These are phyloP conservation scores for Cyclotella baltica DNA, from an alignment of 108 stramenopile species.

Conservation along the genomic window DNA sequence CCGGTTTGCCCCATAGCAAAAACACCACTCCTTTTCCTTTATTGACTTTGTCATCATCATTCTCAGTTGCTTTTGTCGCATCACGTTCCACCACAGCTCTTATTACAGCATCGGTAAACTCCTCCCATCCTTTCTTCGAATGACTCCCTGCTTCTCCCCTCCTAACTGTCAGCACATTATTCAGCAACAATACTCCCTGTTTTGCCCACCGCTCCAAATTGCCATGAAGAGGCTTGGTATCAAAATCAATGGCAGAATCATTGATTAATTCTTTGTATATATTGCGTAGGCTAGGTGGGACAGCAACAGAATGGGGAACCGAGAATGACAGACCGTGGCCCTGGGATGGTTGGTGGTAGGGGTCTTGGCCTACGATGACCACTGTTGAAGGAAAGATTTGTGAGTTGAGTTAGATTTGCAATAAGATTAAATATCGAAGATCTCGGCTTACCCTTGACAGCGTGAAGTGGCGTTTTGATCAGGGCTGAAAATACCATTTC, in stretches of 20 bases:
- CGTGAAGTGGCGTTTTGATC: conserved; percentile 83
- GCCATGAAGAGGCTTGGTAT: conserved; percentile 66
- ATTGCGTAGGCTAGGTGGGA: conserved; percentile 94
- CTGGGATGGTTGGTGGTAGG: conserved; percentile 85
- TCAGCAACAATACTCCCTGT: conserved; percentile 97
- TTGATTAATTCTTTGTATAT: conserved; percentile 89
- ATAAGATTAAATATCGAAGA: not conserved
- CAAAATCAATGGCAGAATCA: conserved; percentile 52
- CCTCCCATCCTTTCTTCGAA: conserved; percentile 95
- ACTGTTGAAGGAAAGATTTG: conserved; percentile 41
- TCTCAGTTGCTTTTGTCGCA: not conserved
- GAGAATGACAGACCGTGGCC: conserved; percentile 87
- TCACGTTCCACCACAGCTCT: conserved; percentile 56
- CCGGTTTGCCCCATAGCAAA: conserved; percentile 98
- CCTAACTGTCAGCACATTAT: conserved; percentile 95
- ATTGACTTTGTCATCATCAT: not conserved
- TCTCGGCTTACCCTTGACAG: conserved; percentile 72
- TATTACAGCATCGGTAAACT: conserved; percentile 93
- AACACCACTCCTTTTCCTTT: conserved; percentile 87
- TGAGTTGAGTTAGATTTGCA: conserved; percentile 3
- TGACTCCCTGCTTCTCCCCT: conserved; percentile 91
- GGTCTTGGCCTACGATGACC: conserved; percentile 89
- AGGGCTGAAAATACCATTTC: conserved; percentile 90
- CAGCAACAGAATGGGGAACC: conserved; percentile 74
- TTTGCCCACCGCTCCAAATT: conserved; percentile 83